Conservation (phyloP, 768 basidiomycete species). For the Tephrocybe sp. region DNA sequence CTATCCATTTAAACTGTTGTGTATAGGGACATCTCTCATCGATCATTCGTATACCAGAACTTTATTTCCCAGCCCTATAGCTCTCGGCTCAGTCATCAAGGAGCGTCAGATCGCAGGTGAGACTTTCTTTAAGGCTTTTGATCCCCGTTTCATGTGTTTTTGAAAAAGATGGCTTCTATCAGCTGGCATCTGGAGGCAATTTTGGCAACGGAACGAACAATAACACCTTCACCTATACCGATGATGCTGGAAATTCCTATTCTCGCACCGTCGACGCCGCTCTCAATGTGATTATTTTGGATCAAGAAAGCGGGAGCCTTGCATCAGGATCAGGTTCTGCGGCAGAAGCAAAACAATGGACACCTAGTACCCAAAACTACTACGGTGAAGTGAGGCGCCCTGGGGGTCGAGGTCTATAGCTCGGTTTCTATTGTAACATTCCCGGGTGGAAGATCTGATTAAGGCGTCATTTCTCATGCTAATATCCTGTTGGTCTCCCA, state of each 20-base stretch:
- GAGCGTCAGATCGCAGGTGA: slow-evolving; percentile 60
- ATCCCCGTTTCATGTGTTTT: slow-evolving; percentile 33
- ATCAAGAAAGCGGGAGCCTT: slow-evolving; percentile 52
- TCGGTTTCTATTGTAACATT: background rate
- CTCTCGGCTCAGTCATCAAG: slow-evolving; percentile 52
- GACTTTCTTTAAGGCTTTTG: slow-evolving; percentile 13
- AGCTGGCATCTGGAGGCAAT: slow-evolving; percentile 34
- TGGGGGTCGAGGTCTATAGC: slow-evolving; percentile 6
- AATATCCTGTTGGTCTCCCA: background rate
- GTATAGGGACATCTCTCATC: slow-evolving; percentile 46
- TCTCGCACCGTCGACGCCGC: slow-evolving; percentile 57
- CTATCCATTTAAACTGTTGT: background rate
- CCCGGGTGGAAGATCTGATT: background rate
- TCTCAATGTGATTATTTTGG: slow-evolving; percentile 57
- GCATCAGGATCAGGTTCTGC: slow-evolving; percentile 11
- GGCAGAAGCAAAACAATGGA: background rate
- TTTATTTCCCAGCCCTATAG: slow-evolving; percentile 55
- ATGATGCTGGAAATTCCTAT: slow-evolving; percentile 61
- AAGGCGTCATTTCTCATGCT: background rate
- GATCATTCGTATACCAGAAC: slow-evolving; percentile 70
- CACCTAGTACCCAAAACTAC: background rate
- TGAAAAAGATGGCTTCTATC: slow-evolving; percentile 26
- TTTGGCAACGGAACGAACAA: slow-evolving; percentile 67
- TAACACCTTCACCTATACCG: slow-evolving; percentile 63
- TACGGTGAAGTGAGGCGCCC: slow-evolving; percentile 11